Conservation (phyloP, 371 early-diverging fungal species). For the Coemansia sp. region DNA sequence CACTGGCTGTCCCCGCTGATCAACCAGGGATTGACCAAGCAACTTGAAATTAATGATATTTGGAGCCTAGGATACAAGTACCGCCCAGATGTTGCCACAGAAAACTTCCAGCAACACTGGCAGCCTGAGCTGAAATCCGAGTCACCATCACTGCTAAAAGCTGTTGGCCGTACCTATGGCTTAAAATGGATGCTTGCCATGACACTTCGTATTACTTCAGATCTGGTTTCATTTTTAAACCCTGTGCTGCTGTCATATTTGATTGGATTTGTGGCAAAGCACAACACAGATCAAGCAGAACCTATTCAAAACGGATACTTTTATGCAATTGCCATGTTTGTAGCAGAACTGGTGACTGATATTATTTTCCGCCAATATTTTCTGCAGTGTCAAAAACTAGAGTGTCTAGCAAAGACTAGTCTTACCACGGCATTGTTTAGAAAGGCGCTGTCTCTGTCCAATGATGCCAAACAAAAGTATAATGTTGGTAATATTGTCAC, state of each 20-base stretch:
- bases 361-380: slow-evolving; percentile 74
- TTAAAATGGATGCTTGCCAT: slow-evolving; percentile 54
- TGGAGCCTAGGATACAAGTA: slow-evolving; percentile 63
- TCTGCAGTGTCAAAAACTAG: slow-evolving; percentile 47
- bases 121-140: slow-evolving; percentile 30
- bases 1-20: slow-evolving; percentile 89
- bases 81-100: slow-evolving; percentile 62
- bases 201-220: slow-evolving; percentile 72
- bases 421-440: slow-evolving; percentile 83
- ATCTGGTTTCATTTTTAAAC: slow-evolving; percentile 76
- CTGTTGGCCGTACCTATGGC: slow-evolving; percentile 64
- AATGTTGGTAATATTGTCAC: slow-evolving; percentile 91
- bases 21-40: slow-evolving; percentile 62
- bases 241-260: slow-evolving; percentile 76
- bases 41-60: slow-evolving; percentile 30
- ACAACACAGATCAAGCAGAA: slow-evolving; percentile 49
- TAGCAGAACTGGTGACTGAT: slow-evolving; percentile 73
- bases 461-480: slow-evolving; percentile 72
- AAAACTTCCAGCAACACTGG: slow-evolving; percentile 70
- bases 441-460: slow-evolving; percentile 80
- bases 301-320: slow-evolving; percentile 64
- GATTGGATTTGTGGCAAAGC: slow-evolving; percentile 64
- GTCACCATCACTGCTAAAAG: slow-evolving; percentile 68
- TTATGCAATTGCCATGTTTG: slow-evolving; percentile 70
- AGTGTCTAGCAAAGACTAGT: slow-evolving; percentile 59